Evolutionary conservation across 208 protist genomes (phyloP).

Genomic region (Acanthamoeba pearcei): DNA sequence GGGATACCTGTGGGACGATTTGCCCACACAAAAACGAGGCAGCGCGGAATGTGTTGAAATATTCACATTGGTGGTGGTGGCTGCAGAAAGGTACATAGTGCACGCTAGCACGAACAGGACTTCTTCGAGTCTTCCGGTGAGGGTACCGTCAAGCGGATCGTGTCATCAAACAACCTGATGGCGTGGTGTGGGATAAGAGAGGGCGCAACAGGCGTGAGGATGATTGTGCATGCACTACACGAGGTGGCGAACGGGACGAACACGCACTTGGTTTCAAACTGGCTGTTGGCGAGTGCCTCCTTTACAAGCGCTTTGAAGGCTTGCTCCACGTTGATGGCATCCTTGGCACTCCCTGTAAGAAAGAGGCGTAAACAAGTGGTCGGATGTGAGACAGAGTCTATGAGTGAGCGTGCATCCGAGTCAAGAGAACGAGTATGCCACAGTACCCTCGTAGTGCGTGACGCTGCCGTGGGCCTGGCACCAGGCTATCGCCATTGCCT

Average conservation of each 20-base stretch:
- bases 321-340: conserved; percentile 56
- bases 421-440: too few species aligned
- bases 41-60: not conserved
- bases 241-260: too few species aligned
- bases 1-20: too few species aligned
- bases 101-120: not conserved
- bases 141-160: not conserved
- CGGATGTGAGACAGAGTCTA: not conserved
- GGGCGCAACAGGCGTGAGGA: not conserved
- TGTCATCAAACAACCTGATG: not conserved
- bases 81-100: not conserved
- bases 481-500: conserved; percentile 19
- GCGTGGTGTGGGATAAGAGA: not conserved
- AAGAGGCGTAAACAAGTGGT: too few species aligned
- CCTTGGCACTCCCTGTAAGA: conserved; percentile 30
- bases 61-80: not conserved
- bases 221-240: too few species aligned
- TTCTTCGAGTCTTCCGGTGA: not conserved
- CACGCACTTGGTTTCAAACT: not conserved
- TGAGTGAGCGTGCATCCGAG: not conserved
- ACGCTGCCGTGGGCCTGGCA: conserved; percentile 3
- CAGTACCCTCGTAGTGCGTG: conserved; percentile 4
- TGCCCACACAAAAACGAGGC: not conserved
- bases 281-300: not conserved
- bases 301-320: conserved; percentile 9